These are phyloP conservation scores for Arthrobotrys conoides DNA, from an alignment of 2,329 filamentous ascomycete genomes.

Conservation along the genomic window DNA sequence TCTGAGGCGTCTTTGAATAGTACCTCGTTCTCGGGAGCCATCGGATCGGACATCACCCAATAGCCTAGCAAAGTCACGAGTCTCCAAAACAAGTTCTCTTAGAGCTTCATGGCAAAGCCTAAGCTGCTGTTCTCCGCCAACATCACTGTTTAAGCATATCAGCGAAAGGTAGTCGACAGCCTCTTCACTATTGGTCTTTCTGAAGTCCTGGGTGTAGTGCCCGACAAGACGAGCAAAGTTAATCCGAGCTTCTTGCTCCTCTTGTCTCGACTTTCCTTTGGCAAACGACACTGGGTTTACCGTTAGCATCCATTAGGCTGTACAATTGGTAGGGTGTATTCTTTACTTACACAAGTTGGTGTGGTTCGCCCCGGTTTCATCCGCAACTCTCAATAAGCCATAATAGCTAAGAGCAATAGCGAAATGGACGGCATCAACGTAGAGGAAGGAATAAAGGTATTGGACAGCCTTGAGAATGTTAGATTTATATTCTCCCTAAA, in stretches of 20 bases:
- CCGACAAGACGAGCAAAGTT: constrained; percentile 95
- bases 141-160: constrained; percentile 90
- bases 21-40: constrained; percentile 85
- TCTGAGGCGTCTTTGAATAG: constrained; percentile 85
- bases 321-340: neutral
- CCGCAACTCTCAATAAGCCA: constrained; percentile 81
- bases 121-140: constrained; percentile 81
- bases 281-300: constrained; percentile 70
- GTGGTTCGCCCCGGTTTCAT: constrained; percentile 56
- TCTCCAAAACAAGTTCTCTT: constrained; percentile 95
- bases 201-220: constrained; percentile 96
- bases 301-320: constrained; percentile 41
- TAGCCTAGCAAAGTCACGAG: constrained; percentile 92
- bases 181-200: constrained; percentile 86
- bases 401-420: constrained; percentile 91
- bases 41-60: constrained; percentile 91
- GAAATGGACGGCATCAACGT: constrained; percentile 95
- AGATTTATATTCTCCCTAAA: constrained; percentile 3
- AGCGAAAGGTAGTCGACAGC: constrained; percentile 94
- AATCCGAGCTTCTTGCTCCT: constrained; percentile 79
- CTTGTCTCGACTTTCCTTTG: constrained; percentile 50
- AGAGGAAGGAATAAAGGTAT: constrained; percentile 91
- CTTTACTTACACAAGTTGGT: constrained; percentile 65
- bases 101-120: constrained; percentile 91
- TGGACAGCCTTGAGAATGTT: constrained; percentile 77